Base-by-base conservation (phyloP, 495 filamentous ascomycete genomes). In the Lepraria neglecta region DNA sequence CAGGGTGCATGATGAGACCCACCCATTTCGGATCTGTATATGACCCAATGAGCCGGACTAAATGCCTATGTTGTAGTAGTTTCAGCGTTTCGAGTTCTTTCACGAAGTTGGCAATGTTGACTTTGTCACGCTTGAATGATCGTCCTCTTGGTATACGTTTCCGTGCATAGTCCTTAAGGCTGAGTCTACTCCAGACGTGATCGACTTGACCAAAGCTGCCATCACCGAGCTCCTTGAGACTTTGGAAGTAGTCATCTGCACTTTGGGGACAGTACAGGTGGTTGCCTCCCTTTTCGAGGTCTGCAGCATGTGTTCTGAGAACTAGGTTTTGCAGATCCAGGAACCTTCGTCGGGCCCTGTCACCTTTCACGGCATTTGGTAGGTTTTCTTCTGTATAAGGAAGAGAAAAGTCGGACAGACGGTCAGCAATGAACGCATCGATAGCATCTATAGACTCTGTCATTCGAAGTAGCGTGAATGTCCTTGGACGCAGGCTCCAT, bases 1-100 rank as follows among this genome's bases (percentile, higher is more conserved):
- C 67, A 27, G 73, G 73, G n/a, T 60, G 33, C 61, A 73, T 70
- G 11, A 74, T 66, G 5, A 74, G 47, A 17, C 65, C 70, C 31
- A 74, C 24, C 40, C 62, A 69, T 17, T 54, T 58, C 1, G 67
- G 50, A 47, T 74, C 67, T 2, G 70, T 71, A 56, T 74, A 74
- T 38, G 60, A 57, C 14, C 63, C 63, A 11, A 62, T 52, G 4
- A 65, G 43, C 35, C 40, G 40, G 19, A 65, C 63, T 15, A 65
- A 27, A 40, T 65, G 63, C 5, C 52, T 61, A 50, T 65, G 63
- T n/a, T 31, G 33, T 7, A 65, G 54, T 43, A n/a, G 19, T 46
- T 65, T 65, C 28, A 65, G 51, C 28, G 53, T 63, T 42, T 58
- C 12, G 3, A 65, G 24, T 51, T 65, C 63, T 21, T 58, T 62